These are phyloP conservation scores for Suillus brevipes DNA, from an alignment of 768 basidiomycete species.

Conservation along the genomic window DNA sequence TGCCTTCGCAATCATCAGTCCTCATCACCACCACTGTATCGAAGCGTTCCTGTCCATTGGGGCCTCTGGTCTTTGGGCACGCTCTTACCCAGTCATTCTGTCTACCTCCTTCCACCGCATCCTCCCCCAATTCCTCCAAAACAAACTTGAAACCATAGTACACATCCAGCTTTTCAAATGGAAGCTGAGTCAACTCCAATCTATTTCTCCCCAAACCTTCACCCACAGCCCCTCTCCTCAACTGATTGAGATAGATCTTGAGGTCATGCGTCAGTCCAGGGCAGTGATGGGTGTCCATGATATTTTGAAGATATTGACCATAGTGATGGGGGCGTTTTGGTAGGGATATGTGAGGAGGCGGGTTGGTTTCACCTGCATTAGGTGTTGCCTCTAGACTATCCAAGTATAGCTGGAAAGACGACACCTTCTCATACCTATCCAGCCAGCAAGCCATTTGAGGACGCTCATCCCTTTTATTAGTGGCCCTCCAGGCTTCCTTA, in stretches of 20 bases:
- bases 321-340: background rate
- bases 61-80: background rate
- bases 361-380: too few species aligned
- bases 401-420: background rate
- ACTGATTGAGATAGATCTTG: background rate
- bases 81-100: background rate
- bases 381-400: background rate
- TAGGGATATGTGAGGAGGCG: background rate
- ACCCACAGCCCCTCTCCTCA: background rate
- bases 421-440: background rate
- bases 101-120: background rate
- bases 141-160: background rate
- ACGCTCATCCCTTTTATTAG: conserved; percentile 36
- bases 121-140: background rate
- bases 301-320: background rate
- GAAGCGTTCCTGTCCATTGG: background rate
- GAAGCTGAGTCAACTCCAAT: background rate
- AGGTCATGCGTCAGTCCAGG: background rate
- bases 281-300: background rate
- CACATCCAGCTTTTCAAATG: background rate
- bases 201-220: background rate
- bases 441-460: conserved; percentile 33
- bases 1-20: background rate
- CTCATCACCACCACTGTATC: background rate
- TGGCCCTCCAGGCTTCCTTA: conserved; percentile 37